Base-by-base conservation (phyloP, 805 yeast genomes). In the Starmerella etchellsii region DNA sequence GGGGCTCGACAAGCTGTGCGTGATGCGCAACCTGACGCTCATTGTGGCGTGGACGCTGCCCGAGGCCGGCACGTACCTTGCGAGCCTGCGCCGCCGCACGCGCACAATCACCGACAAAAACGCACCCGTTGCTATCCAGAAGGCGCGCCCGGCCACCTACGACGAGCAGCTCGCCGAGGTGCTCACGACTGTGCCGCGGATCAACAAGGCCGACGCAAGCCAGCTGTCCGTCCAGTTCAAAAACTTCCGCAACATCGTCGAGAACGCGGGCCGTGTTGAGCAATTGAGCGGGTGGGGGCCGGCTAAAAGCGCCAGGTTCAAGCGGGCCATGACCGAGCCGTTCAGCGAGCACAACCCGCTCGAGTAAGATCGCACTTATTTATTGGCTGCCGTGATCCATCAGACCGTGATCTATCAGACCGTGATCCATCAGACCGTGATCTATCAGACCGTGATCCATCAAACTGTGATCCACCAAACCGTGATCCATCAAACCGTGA, bases 21-120 rank as follows among this genome's bases (percentile, higher is more conserved):
- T 64, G 16, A 45, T 48, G 24, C 52, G 55, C 21, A 59, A 56
- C 19, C 47, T 60, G 34, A 52, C 67, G 2, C 37, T 64, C 14
- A 33, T 65, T 4, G 54, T 62, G 20, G 56, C 64, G 7, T 60
- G 67, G 63, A 51, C 54, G 36, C 44, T 43, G 14, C 54, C 49
- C 25, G 70, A 65, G 43, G 66, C 66, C 1, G 69, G 60, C 1
- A 43, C 46, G 8, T 66, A 65, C 38, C 38, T 65, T 7, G 39
- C 58, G 9, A 50, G 57, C 11, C 53, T 63, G 27, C 59, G 59
- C 27, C 43, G 44, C 20, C 52, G 52, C 28, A 62, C 61, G 27
- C 41, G 45, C 14, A 55, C 58, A 4, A 47, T 59, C 1, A 55
- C 63, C 0, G 53, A 56, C 16, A 48, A 41, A 14, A 57, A 51